These are phyloP conservation scores for Aspergillus brasiliensis DNA, from an alignment of 2,329 filamentous ascomycete genomes.

Conservation along the genomic window DNA sequence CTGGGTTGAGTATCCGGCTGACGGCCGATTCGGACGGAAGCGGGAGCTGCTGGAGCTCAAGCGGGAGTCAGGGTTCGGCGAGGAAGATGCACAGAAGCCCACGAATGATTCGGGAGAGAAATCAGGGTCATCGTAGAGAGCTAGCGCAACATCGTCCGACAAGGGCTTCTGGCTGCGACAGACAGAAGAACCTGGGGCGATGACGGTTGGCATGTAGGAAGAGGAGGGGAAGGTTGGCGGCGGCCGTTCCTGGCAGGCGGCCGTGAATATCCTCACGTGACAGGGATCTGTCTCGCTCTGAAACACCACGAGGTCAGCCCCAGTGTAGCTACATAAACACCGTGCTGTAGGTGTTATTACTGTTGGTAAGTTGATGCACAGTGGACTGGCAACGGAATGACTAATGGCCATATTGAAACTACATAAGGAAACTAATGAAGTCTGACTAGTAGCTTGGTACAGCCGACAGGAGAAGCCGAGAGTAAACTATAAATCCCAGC, in stretches of 20 bases:
- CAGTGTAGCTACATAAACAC: no score
- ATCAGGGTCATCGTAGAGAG: constrained; percentile 32
- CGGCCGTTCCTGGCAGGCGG: constrained; percentile 18
- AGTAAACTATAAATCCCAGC: background rate
- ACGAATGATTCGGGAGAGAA: constrained; percentile 19
- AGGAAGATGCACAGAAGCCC: constrained; percentile 26
- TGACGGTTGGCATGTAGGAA: constrained; percentile 1
- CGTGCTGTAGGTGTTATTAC: background rate
- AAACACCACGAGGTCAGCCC: constrained; percentile 6
- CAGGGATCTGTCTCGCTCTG: background rate
- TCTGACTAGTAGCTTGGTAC: background rate
- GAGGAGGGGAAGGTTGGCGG: constrained; percentile 15
- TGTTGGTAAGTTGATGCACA: no score
- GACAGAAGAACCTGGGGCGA: constrained; percentile 9
- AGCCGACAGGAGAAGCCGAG: background rate
- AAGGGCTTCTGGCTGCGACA: constrained; percentile 20
- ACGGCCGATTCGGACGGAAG: constrained; percentile 17
- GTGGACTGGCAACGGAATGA: background rate
- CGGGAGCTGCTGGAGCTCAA: constrained; percentile 24
- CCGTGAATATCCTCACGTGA: constrained; percentile 19
- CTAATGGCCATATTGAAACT: background rate
- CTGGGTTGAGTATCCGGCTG: constrained; percentile 7
- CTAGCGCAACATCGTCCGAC: constrained; percentile 25
- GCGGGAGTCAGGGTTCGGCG: constrained; percentile 22
- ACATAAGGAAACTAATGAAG: background rate